A percentile compares a stretch with the other conserved stretches of the same genome.
Evolutionary conservation across 106 monocot genomes (phyloP).

Genomic region (Platanthera zijinensis): DNA sequence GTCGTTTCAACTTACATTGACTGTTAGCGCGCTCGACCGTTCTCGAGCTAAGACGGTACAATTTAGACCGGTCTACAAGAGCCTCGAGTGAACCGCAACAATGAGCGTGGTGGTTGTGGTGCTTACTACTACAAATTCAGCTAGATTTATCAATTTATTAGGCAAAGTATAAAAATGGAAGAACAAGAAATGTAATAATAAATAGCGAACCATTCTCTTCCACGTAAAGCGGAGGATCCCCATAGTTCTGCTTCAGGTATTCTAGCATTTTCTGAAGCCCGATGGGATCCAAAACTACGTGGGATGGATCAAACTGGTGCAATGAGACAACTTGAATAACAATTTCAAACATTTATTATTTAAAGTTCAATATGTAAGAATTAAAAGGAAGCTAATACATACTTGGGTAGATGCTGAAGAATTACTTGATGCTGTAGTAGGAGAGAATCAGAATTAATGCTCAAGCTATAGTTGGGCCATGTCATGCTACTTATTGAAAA

Average conservation of each 20-base stretch:
- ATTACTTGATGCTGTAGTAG: background rate
- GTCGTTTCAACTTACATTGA: too few species aligned
- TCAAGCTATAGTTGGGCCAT: background rate
- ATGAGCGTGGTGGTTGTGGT: background rate
- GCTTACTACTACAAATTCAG: background rate
- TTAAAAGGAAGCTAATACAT: background rate
- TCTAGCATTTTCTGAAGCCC: conserved; percentile 40
- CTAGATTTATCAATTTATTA: background rate
- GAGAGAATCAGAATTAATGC: background rate
- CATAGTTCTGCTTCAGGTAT: conserved; percentile 36
- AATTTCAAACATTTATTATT: background rate
- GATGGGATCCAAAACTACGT: conserved; percentile 17
- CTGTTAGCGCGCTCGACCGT: too few species aligned
- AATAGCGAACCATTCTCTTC: conserved; percentile 62
- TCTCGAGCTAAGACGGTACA: too few species aligned
- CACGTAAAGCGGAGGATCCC: conserved; percentile 46
- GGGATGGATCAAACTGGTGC: conserved; percentile 23
- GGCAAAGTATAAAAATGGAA: background rate
- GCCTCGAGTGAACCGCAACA: too few species aligned
- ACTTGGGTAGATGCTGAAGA: background rate
- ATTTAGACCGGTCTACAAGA: too few species aligned
- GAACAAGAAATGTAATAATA: background rate
- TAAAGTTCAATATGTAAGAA: background rate
- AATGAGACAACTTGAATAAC: background rate
- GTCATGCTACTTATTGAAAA: background rate